Evolutionary conservation across 2,329 filamentous ascomycete species (phyloP), one percentile per base, ranked within the genome.

Genomic region (Calonectria fujianensis): DNA sequence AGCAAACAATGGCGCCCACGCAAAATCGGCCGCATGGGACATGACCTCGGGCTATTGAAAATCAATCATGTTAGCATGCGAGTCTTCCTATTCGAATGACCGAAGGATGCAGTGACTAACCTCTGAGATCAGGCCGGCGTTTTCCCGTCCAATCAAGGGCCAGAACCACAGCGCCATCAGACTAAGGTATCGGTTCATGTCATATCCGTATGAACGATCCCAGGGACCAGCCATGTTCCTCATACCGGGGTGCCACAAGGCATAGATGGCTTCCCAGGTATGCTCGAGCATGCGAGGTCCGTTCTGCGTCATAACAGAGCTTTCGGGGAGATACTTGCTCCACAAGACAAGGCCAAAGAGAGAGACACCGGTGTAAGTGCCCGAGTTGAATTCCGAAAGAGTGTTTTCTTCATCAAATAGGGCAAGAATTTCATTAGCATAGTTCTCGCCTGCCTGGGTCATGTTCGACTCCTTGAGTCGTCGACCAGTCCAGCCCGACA

Each of bases 201-300:
- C 91, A 72, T 89, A 93, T 0, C 91, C 91, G 75, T 93, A 93
- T 0, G 88, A 85, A 0, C 92, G 88, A 81, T 93, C 92, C 91
- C 91, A 93, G 0, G 92, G 92, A 0, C 91, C 92, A 2, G 91
- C 91, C 63, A 93, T 87, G 74, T 93, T 93, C 76, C 87, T 89
- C 83, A 93, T 82, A 2, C 88, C 86, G 0, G 91, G 88, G 69
- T 93, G 90, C 85, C 91, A 93, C 1, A 93, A 85, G 59, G 88
- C 77, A 0, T 86, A 85, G 2, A 90, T 85, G 4, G 87, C 85
- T 6, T 86, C 83, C 91, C 90, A 93, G 0, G 88, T 91, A 18
- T 87, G 80, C 6, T 82, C 75, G 24, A 93, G 85, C 87, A 93
- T 91, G 6, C 84, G 83, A 0, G 86, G 84, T 0, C 87, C 91